Conservation (phyloP, 2,329 filamentous ascomycete genomes). For the Ophiostoma quercus region DNA sequence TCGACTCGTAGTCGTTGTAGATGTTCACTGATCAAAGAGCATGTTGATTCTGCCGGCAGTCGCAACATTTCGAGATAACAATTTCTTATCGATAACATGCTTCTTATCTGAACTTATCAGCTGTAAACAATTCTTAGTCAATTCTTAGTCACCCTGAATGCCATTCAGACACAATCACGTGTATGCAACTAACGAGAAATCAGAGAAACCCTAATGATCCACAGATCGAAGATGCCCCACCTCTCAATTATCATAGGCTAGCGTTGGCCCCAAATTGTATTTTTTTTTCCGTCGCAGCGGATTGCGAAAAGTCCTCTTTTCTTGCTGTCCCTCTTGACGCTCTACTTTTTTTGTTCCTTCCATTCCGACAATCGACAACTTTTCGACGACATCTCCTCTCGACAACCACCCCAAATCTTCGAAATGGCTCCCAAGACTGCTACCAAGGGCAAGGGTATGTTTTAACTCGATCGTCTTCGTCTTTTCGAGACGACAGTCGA, state of each 20-base stretch:
- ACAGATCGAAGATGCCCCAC: background rate
- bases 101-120: background rate
- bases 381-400: slow-evolving; percentile 21
- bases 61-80: background rate
- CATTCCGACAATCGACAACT: slow-evolving; percentile 17
- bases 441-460: slow-evolving; percentile 38
- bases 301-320: slow-evolving; percentile 15
- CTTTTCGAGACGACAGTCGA: background rate
- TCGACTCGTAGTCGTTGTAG: background rate
- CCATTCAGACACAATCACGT: background rate
- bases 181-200: background rate
- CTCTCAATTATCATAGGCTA: background rate
- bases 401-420: slow-evolving; percentile 28
- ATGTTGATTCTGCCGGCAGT: background rate
- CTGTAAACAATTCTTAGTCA: background rate
- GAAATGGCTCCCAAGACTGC: slow-evolving; percentile 39
- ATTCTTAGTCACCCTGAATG: background rate
- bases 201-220: slow-evolving; percentile 12
- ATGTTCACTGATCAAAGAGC: background rate
- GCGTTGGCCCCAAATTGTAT: background rate
- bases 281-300: slow-evolving; percentile 11
- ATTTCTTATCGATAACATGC: background rate
- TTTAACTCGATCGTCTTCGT: background rate
- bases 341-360: slow-evolving; percentile 1
- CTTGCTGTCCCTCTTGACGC: background rate